Base-by-base conservation (phyloP, 495 filamentous ascomycete genomes). In the Apiosordaria backusii region DNA sequence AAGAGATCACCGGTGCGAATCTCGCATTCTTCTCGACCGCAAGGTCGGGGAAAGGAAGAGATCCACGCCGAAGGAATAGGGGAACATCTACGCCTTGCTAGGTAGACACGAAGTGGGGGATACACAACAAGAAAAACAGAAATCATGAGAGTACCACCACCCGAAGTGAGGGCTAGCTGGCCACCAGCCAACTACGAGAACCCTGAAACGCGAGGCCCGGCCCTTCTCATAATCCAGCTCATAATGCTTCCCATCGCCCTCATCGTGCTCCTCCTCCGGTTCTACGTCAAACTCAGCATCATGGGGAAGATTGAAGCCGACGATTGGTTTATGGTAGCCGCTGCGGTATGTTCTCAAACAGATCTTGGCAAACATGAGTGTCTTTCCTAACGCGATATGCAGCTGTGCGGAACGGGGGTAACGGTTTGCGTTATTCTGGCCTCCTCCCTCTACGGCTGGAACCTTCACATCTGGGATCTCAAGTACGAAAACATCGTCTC, bases 181-280 rank as follows among this genome's bases (percentile, higher is more conserved):
- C 86, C 87, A 4, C 67, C 55, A n/a, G 80, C 85, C 4, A 87
- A 88, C 69, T 85, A 84, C 71, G 68, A 75, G 64, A 71, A 87
- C 66, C 86, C 85, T 4, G 71, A 75, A 23, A 83, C 80, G 4
- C 81, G 83, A 60, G 85, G 84, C 0, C 74, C 78, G 0, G 69
- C 35, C 0, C 63, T 76, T 22, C 13, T 76, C 57, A 67, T 72
- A 54, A 60, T 74, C 40, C 70, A 74, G 50, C 9, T 73, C n/a
- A 64, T 60, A 57, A 66, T 66, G 29, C 66, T 76, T 2, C 45
- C 70, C 0, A 4, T 72, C 18, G 69, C 68, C 13, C 18, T 71
- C 21, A 50, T 72, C 22, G 66, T 60, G 23, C 57, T 76, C 23
- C 26, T 40, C 3, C 61, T 76, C 16, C 69, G 74, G 5, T 57